Evolutionary conservation across 169 alveolate genomes (phyloP), one percentile per base, ranked within the genome.

Genomic region (Cytauxzoon felis): DNA sequence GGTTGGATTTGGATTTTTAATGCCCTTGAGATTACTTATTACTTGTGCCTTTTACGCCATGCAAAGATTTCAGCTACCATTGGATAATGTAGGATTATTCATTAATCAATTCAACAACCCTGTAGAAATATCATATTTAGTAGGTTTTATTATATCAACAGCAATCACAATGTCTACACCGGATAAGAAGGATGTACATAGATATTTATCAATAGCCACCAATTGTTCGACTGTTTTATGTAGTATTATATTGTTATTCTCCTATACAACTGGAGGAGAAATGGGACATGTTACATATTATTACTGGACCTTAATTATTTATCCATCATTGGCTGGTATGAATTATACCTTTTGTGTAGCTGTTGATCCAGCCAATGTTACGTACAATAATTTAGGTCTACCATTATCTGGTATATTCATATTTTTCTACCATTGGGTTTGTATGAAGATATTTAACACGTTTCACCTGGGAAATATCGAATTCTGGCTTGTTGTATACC

Each of bases 391-490:
- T 8, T 29, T 41, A 18, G 62, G 56, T 4, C 50, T 63, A 9
- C 75, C 34, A 16, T 38, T 63, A 38, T 23, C 75, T 27, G 75
- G 75, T 24, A 52, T 63, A 11, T 40, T 23, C 34, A 51, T 63
- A 57, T 26, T 51, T n/a, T n/a, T 45, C 33, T 63, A 36, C 24
- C 75, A 63, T 23, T 13, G 45, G n/a, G n/a, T n/a, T n/a, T n/a
- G n/a, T n/a, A n/a, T n/a, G n/a, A n/a, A n/a, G n/a, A n/a, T n/a
- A n/a, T n/a, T n/a, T n/a, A n/a, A n/a, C n/a, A n/a, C n/a, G n/a
- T n/a, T n/a, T n/a, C n/a, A n/a, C n/a, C n/a, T n/a, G n/a, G n/a
- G n/a, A n/a, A n/a, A n/a, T n/a, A n/a, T n/a, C n/a, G n/a, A n/a
- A n/a, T n/a, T n/a, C n/a, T n/a, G n/a, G n/a, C n/a, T n/a, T n/a